phyloP scores from a whole-genome alignment of 345 rosid genomes.

The Eucalyptus tenuipes region DNA sequence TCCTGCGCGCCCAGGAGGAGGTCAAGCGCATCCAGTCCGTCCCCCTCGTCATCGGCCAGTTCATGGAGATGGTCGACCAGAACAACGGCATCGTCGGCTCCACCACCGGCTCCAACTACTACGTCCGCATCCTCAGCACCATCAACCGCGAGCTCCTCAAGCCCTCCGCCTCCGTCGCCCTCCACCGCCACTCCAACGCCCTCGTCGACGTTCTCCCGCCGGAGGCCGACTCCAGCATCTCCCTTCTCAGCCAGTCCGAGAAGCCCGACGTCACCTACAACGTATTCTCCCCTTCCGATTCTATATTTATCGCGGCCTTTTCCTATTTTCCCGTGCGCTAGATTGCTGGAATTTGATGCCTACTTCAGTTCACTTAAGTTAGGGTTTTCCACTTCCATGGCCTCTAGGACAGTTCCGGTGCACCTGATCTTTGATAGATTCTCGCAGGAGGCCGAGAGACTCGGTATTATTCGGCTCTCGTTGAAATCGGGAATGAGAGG shows the following conservation, averaged over 20 bases:
- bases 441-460: neutral
- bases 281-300: conserved; percentile 8
- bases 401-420: neutral
- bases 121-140: conserved; percentile 88
- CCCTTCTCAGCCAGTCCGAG: conserved; percentile 93
- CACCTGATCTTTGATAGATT: neutral
- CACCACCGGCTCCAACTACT: conserved; percentile 95
- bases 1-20: conserved; percentile 90
- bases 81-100: conserved; percentile 99
- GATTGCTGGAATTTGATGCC: neutral
- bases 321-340: neutral
- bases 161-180: conserved; percentile 97
- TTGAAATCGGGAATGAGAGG: neutral
- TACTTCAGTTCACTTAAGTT: neutral
- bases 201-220: conserved; percentile 97
- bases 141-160: conserved; percentile 83
- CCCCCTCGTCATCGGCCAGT: conserved; percentile 91
- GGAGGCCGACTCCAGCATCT: conserved; percentile 96
- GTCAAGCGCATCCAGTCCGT: conserved; percentile 97
- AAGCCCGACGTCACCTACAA: conserved; percentile 94
- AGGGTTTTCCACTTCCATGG: neutral
- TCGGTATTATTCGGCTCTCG: neutral
- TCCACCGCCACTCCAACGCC: conserved; percentile 95
- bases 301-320: neutral
- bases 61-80: conserved; percentile 99